These are phyloP conservation scores for Apiotrichum siamense DNA, from an alignment of 1,284 basidiomycete genomes.

Conservation along the genomic window DNA sequence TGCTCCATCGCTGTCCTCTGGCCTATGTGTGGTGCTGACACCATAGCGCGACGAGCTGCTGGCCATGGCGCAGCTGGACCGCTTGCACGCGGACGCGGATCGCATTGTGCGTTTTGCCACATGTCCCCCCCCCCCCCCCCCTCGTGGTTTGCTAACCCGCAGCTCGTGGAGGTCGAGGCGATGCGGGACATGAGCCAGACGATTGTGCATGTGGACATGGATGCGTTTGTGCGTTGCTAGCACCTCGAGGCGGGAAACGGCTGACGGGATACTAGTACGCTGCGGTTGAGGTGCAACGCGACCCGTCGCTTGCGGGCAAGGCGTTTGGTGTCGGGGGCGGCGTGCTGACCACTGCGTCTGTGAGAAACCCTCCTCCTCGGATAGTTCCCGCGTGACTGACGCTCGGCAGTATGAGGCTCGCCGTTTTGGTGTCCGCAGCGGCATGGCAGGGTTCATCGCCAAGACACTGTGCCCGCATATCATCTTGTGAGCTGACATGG, in stretches of 20 bases:
- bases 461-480: conserved; percentile 89
- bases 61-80: conserved; percentile 23
- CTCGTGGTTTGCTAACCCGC: background rate
- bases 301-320: conserved; percentile 73
- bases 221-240: conserved; percentile 37
- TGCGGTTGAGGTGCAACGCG: conserved; percentile 58
- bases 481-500: conserved; percentile 52
- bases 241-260: background rate
- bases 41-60: conserved; percentile 42
- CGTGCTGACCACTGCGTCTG: conserved; percentile 68
- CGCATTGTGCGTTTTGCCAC: conserved; percentile 29
- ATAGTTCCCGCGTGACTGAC: too few relatives aligned
- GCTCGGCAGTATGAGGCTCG: conserved; percentile 87
- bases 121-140: background rate
- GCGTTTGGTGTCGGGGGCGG: conserved; percentile 75
- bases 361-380: conserved; percentile 21
- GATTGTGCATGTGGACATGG: conserved; percentile 53
- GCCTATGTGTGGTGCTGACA: background rate
- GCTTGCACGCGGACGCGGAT: conserved; percentile 41
- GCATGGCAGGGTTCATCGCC: conserved; percentile 89
- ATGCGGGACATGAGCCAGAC: conserved; percentile 71
- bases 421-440: conserved; percentile 78
- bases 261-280: conserved; percentile 38
- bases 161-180: conserved; percentile 71
- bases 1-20: background rate